A percentile compares a stretch with the other conserved stretches of the same genome.
phyloP scores from a whole-genome alignment of 2,329 filamentous ascomycete genomes.

The Talaromyces islandicus region DNA sequence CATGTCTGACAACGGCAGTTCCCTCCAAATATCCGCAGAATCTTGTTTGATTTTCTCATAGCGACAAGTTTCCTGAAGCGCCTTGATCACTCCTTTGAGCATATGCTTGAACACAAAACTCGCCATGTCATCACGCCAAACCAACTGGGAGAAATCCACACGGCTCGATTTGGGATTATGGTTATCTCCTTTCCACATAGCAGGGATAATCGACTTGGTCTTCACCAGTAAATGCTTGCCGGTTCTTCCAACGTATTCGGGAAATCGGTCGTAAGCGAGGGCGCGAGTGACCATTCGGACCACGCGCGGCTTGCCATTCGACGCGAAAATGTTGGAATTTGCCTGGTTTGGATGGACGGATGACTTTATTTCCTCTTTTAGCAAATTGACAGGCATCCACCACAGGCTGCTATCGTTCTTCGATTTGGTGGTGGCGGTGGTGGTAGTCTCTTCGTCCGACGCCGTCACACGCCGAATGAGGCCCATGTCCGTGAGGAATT shows the following conservation, averaged over 20 bases:
- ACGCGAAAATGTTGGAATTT: not conserved
- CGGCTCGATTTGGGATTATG: conserved; percentile 14
- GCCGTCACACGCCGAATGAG: conserved; percentile 24
- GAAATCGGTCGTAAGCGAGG: conserved; percentile 17
- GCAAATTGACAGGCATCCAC: conserved; percentile 26
- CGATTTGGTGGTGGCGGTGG: not conserved
- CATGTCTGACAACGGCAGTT: not conserved
- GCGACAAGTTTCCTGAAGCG: conserved; percentile 29
- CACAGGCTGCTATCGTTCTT: conserved; percentile 17
- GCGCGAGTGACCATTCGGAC: conserved; percentile 24
- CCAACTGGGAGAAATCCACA: conserved; percentile 23
- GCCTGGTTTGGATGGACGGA: not conserved
- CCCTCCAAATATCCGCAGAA: conserved; percentile 1
- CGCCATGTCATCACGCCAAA: conserved; percentile 46
- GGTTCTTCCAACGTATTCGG: conserved; percentile 1
- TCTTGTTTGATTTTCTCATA: conserved; percentile 4
- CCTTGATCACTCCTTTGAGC: conserved; percentile 27
- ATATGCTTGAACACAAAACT: conserved; percentile 34
- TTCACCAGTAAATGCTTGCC: not conserved
- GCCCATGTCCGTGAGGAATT: conserved; percentile 29
- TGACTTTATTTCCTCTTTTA: conserved; percentile 24
- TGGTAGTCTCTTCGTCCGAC: conserved; percentile 1
- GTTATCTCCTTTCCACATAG: not conserved
- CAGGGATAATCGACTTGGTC: not conserved
- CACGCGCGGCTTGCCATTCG: conserved; percentile 12